Percentiles rank a stretch among this genome's conserved stretches.
Evolutionary conservation across 1,284 basidiomycete genomes (phyloP).

Genomic region (Rhodotorula sp.): DNA sequence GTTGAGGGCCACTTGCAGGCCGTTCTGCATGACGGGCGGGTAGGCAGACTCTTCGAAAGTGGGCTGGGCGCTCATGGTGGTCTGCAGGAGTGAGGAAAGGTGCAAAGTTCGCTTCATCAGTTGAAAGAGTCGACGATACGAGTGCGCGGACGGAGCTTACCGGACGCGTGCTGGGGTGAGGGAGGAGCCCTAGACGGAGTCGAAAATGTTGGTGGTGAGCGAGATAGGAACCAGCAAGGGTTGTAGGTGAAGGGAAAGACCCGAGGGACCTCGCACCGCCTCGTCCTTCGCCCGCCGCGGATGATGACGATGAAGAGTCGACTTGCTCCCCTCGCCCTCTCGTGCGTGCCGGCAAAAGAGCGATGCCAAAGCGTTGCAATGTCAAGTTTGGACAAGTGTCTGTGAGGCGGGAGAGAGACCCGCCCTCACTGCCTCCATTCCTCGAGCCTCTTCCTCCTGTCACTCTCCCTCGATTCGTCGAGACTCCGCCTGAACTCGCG

Average conservation of each 20-base stretch:
- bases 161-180: no score
- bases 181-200: no score
- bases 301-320: no score
- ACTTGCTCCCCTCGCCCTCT: no score
- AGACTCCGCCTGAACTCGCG: neutral
- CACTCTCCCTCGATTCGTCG: slow-evolving; percentile 1
- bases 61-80: neutral
- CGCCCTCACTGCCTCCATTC: neutral
- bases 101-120: no score
- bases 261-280: neutral
- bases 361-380: no score
- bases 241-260: neutral
- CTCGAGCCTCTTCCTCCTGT: neutral
- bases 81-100: neutral
- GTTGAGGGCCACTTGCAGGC: slow-evolving; percentile 9
- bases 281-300: no score
- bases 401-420: neutral
- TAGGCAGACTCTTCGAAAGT: neutral
- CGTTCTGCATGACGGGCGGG: slow-evolving; percentile 10
- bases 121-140: no score
- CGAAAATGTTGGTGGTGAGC: no score
- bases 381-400: neutral
- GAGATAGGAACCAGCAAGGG: neutral
- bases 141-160: no score
- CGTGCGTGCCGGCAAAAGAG: no score